Base-by-base conservation (phyloP, 2,329 filamentous ascomycete species). In the Ambrosiella beaveri region DNA sequence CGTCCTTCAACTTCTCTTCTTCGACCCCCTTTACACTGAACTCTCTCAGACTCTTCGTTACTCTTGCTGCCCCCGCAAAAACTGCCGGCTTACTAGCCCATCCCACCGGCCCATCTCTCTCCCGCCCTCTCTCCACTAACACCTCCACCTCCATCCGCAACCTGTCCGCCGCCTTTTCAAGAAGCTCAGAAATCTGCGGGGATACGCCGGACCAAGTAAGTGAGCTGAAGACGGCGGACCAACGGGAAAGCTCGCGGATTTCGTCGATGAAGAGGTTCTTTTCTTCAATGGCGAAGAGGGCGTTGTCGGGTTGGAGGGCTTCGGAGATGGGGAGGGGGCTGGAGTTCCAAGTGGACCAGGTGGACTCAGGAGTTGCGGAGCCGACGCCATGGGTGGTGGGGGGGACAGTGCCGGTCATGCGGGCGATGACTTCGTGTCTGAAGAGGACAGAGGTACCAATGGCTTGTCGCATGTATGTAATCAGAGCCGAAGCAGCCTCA, bases 261-360 rank as follows among this genome's bases (percentile, higher is more conserved):
- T 89, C 83, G 67, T 97, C 91, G 54, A 91, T 74, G 68, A 88
- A 97, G n/a, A 96, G 75, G 66, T 98, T 98, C 67, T 95, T 89
- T 67, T 94, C 90, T 70, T 98, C 93, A 58, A 88, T 77, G 0
- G 79, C 84, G 67, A 98, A 98, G 0, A 98, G 77, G 2, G 82
- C 75, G 62, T 82, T 79, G 65, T 87, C 79, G 63, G 76, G 73
- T 58, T 71, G 69, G 64, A 80, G 67, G 7, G 52, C 52, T 15
- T 41, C 7, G 3, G 77, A 75, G 7, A 66, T 62, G 2, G 65
- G 61, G 17, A 83, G 70, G 59, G 75, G 72, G 1, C 63, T 55
- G 27, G 65, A 65, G 0, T 73, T 71, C 38, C 52, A 0, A 71
- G 55, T 4, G 63, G 47, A 65, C 36, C 67, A 66, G 3, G 62